Base-by-base conservation (phyloP, 2,329 filamentous ascomycete species). In the Corinectria fuckeliana region DNA sequence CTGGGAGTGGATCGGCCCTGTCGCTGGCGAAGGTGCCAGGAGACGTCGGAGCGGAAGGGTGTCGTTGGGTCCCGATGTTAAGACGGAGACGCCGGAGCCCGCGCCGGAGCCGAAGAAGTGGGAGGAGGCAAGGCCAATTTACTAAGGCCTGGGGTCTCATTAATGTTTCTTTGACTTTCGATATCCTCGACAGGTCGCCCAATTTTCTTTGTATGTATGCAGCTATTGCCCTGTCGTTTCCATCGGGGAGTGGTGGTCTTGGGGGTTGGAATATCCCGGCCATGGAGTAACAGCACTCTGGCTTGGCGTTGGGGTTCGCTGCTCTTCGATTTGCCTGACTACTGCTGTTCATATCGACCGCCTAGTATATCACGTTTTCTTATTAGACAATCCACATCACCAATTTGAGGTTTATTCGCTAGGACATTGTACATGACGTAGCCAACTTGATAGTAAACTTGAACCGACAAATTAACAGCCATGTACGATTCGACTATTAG, bases 1-100 rank as follows among this genome's bases (percentile, higher is more conserved):
- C 1, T 90, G 87, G 87, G 88, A 90, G 71, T 90, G 87, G 87
- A 89, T 90, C 62, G 87, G 87, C 1, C 84, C 86, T 13, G 78
- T 81, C 16, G 75, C 78, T 16, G 81, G 79, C 16, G 79, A 80
- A 30, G 75, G 72, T 28, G 75, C 74, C 20, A 74, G 82, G 39
- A 77, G 81, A 48, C 78, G 84, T 30, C 81, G 80, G 66, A 86
- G 82, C 66, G 82, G 80, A 2, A 77, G 84, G n/a, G 77, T 81
- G 11, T 85, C 83, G 1, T 80, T 75, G 70, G 76, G 75, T 7
- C 68, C 75, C 3, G 78, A 80, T 23, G 66, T 77, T 38, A 77
- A 74, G 66, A 65, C 69, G 9, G 78, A 80, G 56, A 71, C 71
- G 8, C 72, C 71, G 25, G 72, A 71, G 39, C 48, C 63, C 36